phyloP scores from a whole-genome alignment of 148 eudicot genomes.

The Cornus suecica region DNA sequence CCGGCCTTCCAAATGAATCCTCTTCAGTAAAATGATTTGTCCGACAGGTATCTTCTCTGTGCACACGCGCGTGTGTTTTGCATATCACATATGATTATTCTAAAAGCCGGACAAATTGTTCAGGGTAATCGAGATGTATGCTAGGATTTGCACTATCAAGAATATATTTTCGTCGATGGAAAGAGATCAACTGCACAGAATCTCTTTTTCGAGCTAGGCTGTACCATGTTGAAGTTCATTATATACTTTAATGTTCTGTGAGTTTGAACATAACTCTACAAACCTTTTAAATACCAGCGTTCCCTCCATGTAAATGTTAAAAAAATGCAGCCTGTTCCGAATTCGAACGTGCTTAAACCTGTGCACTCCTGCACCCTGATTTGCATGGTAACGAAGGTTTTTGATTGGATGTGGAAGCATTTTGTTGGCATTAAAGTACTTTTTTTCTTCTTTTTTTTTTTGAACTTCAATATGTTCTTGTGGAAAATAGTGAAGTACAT shows the following conservation, averaged over 20 bases:
- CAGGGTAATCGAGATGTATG: background rate
- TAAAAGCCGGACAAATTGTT: background rate
- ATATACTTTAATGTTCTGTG: background rate
- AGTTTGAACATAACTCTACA: background rate
- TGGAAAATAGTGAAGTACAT: too few species aligned
- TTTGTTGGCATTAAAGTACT: background rate
- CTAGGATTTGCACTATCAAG: background rate
- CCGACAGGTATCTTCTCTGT: background rate
- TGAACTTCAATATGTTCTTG: background rate
- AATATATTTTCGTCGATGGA: background rate
- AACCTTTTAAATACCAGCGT: background rate
- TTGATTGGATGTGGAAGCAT: background rate
- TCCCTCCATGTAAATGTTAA: constrained; percentile 1
- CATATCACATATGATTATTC: background rate
- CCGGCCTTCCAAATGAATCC: constrained; percentile 61
- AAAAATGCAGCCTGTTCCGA: too few species aligned
- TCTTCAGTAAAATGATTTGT: background rate
- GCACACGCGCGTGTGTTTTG: too few species aligned
- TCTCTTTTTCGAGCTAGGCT: background rate
- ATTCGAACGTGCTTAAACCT: too few species aligned
- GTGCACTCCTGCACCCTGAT: background rate
- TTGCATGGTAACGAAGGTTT: background rate
- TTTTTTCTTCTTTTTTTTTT: background rate
- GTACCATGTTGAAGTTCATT: background rate
- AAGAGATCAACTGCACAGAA: background rate